Evolutionary conservation across 139 green algal species (phyloP).

Genomic region (Dunaliella primolecta): DNA sequence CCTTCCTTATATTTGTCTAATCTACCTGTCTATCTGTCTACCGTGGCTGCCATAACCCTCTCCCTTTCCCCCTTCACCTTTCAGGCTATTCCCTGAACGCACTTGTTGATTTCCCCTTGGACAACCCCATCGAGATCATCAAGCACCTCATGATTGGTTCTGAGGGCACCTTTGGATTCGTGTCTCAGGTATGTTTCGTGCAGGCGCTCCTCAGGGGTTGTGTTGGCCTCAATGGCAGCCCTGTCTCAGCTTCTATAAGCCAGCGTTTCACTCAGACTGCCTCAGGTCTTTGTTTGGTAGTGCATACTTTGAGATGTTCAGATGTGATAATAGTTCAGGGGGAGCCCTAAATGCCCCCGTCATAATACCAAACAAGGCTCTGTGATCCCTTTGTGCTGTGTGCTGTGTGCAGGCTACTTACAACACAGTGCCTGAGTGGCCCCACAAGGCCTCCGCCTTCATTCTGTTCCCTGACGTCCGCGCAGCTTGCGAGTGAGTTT

Average conservation of each 20-base stretch:
- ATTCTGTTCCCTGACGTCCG: slow-evolving; percentile 90
- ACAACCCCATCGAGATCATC: slow-evolving; percentile 95
- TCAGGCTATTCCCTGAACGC: slow-evolving; percentile 82
- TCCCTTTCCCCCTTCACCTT: too few relatives aligned
- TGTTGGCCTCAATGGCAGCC: too few relatives aligned
- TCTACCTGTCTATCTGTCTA: background rate
- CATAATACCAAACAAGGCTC: too few relatives aligned
- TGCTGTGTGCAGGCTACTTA: slow-evolving; percentile 67
- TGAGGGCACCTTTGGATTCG: slow-evolving; percentile 94
- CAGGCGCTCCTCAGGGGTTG: too few relatives aligned
- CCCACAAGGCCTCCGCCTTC: slow-evolving; percentile 84
- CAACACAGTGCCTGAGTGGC: slow-evolving; percentile 89
- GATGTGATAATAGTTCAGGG: too few relatives aligned
- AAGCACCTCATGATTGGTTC: slow-evolving; percentile 92
- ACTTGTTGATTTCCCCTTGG: slow-evolving; percentile 89
- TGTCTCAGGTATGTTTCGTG: slow-evolving; percentile 66
- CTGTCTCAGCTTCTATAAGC: too few relatives aligned
- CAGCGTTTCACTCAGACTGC: too few relatives aligned
- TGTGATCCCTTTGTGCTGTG: too few relatives aligned
- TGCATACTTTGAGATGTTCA: too few relatives aligned
- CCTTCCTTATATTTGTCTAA: background rate
- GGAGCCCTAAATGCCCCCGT: too few relatives aligned
- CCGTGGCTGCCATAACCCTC: too few relatives aligned
- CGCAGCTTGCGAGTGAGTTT: slow-evolving; percentile 62
- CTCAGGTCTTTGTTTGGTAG: too few relatives aligned